Base-by-base conservation (phyloP, 2,329 filamentous ascomycete genomes). In the Aspergillus japonicus region DNA sequence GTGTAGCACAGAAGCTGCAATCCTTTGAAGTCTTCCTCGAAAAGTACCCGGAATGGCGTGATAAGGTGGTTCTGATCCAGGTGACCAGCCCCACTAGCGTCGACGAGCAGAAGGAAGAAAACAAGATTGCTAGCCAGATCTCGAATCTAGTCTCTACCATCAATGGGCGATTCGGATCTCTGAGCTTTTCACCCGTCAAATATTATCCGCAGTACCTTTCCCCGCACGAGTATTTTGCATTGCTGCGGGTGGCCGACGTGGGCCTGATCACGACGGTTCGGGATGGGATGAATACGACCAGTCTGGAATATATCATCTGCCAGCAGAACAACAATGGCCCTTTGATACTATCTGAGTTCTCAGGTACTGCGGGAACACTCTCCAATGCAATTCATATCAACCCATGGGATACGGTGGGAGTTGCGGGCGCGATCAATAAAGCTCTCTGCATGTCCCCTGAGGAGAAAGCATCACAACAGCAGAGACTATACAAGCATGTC, bases 231-330 rank as follows among this genome's bases (percentile, higher is more conserved):
- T 98, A 98, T 76, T 96, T 96, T 75, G 93, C 94, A 4, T 85
- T 98, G n/a, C 84, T 98, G 55, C 88, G 94, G 24, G 87, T 92
- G 2, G 93, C 90, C 35, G 92, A 98, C 73, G 91, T 97, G 66
- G 94, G 92, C 4, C 82, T 98, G 54, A 97, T 98, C 75, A 97
- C 95, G 6, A 96, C 92, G 67, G 93, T 98, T 23, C 87, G 94
- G 61, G 95, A 98, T 74, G 94, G 94, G 60, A 97, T 98, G 93
- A 98, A 97, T 80, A 97, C 94, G 0, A 96, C 93, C 21, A 96
- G 92, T 73, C 81, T 98, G 67, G 95, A 98, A 77, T 98, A 97
- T 73, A 88, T 98, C 59, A 85, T 96, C 59, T 96, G 92, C 75
- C 94, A 98, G 77, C 90, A 91, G 70, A 89, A 95, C 64, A 88